Conservation (phyloP, 176 grass and related monocot species). For the Oropetium thomaeum region DNA sequence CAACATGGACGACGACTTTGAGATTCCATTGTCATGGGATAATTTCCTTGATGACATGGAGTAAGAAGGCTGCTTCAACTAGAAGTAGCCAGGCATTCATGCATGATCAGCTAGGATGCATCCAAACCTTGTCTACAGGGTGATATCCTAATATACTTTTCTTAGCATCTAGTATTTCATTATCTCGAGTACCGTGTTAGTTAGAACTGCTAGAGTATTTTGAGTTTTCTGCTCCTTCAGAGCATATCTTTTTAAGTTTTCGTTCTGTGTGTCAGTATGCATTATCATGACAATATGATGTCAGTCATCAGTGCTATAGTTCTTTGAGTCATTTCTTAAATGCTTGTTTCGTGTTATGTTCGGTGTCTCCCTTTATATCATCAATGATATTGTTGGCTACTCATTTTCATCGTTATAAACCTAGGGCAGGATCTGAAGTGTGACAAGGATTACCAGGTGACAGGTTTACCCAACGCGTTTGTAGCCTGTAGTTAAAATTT, state of each 20-base stretch:
- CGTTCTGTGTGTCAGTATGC: not conserved
- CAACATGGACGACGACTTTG: not conserved
- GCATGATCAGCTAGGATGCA: not conserved
- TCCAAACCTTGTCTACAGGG: no score
- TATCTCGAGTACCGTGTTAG: not conserved
- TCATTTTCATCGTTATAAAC: no score
- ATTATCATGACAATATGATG: not conserved
- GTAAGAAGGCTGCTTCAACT: not conserved
- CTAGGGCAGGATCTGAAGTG: no score
- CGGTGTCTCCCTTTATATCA: no score
- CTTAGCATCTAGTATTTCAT: not conserved
- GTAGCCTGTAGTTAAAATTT: no score
- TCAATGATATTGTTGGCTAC: no score
- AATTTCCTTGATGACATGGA: not conserved
- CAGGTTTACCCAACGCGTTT: no score
- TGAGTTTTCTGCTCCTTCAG: not conserved
- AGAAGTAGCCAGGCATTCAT: no score
- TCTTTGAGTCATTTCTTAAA: no score
- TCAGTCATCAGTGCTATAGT: not conserved
- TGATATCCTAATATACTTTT: not conserved
- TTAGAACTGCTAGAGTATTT: not conserved
- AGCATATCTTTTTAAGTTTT: not conserved
- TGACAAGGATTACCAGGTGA: no score
- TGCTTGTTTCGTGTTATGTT: no score
- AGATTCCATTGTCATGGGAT: not conserved